Conservation (phyloP, 2,329 filamentous ascomycete species). For the Arachnopeziza araneosa region DNA sequence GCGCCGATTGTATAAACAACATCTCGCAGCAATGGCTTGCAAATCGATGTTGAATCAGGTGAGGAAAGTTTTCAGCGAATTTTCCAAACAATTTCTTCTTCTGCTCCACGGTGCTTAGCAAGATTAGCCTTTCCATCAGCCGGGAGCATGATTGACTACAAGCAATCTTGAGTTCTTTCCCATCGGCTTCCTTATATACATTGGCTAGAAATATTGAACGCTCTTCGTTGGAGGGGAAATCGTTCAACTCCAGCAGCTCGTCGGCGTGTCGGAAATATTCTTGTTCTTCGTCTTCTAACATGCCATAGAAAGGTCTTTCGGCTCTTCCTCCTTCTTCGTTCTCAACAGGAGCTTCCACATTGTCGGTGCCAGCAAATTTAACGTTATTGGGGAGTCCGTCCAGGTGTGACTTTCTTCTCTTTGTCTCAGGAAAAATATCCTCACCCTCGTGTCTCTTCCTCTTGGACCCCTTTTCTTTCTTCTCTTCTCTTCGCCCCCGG, state of each 20-base stretch:
- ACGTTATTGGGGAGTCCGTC: conserved; percentile 18
- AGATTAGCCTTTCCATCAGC: conserved; percentile 84
- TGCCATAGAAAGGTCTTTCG: conserved; percentile 67
- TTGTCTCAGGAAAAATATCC: conserved; percentile 29
- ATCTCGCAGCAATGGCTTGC: conserved; percentile 97
- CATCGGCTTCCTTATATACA: conserved; percentile 79
- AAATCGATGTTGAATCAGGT: conserved; percentile 90
- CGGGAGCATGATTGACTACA: conserved; percentile 94
- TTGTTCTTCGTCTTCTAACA: conserved; percentile 88
- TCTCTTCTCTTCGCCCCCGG: conserved; percentile 46
- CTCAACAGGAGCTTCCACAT: conserved; percentile 11
- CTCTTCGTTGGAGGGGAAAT: conserved; percentile 74
- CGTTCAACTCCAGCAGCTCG: conserved; percentile 82
- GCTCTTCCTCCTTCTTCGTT: conserved; percentile 15
- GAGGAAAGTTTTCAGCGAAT: conserved; percentile 80
- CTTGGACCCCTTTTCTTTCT: conserved; percentile 41
- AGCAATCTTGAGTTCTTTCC: conserved; percentile 93
- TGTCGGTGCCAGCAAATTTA: conserved; percentile 17
- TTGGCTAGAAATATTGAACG: conserved; percentile 67
- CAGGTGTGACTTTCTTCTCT: conserved; percentile 31
- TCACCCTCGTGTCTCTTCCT: conserved; percentile 41
- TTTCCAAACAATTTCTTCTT: conserved; percentile 82
- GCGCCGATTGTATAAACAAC: conserved; percentile 78
- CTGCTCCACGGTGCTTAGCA: conserved; percentile 71
- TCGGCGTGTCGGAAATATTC: conserved; percentile 92